Evolutionary conservation across 148 eudicot genomes (phyloP).

Genomic region (Fallopia convolvulus): DNA sequence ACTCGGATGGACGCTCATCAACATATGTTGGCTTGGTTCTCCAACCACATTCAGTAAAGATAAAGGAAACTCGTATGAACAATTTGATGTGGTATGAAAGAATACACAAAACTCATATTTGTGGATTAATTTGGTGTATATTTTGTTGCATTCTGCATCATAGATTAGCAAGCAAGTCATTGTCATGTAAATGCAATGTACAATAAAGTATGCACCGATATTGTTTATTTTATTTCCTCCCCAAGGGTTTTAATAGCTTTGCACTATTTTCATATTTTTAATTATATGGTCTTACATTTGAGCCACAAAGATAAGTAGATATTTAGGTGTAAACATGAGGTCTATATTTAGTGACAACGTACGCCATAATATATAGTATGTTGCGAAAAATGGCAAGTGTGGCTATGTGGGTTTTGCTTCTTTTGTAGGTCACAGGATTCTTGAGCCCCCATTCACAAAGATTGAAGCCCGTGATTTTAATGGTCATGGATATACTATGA

Average conservation of each 20-base stretch:
- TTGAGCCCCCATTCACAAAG: not conserved
- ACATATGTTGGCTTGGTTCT: not conserved
- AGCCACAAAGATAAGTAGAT: slow-evolving; percentile 8
- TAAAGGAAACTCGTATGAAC: not conserved
- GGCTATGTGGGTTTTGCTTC: not conserved
- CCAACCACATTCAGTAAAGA: not conserved
- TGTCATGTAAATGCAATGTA: no score
- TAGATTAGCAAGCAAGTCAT: no score
- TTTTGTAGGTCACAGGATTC: not conserved
- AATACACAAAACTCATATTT: not conserved
- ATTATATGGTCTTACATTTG: not conserved
- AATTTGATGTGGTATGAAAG: not conserved
- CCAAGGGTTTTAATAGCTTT: no score
- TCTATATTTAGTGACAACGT: not conserved
- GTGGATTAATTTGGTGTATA: not conserved
- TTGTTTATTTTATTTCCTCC: not conserved
- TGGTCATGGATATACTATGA: not conserved
- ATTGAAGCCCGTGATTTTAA: not conserved
- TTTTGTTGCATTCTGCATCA: no score
- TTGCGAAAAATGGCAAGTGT: not conserved
- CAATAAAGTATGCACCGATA: no score
- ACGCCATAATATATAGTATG: not conserved
- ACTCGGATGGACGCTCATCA: not conserved
- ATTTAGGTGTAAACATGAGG: slow-evolving; percentile 1
- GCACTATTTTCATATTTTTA: no score